phyloP scores from a whole-genome alignment of 257 asterid genomes.

The Solanum chmielewskii region DNA sequence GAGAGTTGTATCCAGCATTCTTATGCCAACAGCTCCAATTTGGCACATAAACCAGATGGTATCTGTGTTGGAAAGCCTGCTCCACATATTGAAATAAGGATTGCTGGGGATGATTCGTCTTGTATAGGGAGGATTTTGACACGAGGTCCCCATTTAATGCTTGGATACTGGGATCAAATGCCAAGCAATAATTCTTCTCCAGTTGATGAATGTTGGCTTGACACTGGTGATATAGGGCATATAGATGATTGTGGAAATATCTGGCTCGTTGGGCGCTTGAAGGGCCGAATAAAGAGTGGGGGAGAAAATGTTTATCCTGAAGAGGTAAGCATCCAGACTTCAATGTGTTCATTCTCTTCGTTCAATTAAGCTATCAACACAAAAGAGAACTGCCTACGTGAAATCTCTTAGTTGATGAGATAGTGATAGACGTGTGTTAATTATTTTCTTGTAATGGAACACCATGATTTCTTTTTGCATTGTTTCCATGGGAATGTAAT shows the following conservation, averaged over 20 bases:
- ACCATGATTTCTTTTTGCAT: not conserved
- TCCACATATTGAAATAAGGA: slow-evolving; percentile 57
- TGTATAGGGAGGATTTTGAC: slow-evolving; percentile 50
- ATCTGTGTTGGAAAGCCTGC: slow-evolving; percentile 76
- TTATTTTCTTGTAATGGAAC: not conserved
- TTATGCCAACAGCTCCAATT: slow-evolving; percentile 9
- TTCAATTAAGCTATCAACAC: not conserved
- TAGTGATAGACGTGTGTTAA: not conserved
- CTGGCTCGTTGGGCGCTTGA: slow-evolving; percentile 80
- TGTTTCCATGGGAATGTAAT: not conserved
- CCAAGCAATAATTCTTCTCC: slow-evolving; percentile 15
- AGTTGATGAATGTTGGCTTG: slow-evolving; percentile 46
- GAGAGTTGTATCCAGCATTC: slow-evolving; percentile 5
- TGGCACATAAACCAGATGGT: slow-evolving; percentile 22
- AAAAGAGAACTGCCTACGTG: not conserved
- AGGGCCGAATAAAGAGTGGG: slow-evolving; percentile 81
- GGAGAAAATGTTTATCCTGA: slow-evolving; percentile 88
- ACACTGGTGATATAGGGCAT: slow-evolving; percentile 81
- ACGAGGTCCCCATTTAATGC: slow-evolving; percentile 86
- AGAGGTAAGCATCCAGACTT: slow-evolving; percentile 38
- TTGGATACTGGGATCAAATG: slow-evolving; percentile 68
- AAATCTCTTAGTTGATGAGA: not conserved
- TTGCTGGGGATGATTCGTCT: slow-evolving; percentile 25
- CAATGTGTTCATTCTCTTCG: not conserved
- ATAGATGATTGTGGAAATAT: slow-evolving; percentile 63